Evolutionary conservation across 306 rosid genomes (phyloP).

Genomic region (Chamaecrista fasciculata): DNA sequence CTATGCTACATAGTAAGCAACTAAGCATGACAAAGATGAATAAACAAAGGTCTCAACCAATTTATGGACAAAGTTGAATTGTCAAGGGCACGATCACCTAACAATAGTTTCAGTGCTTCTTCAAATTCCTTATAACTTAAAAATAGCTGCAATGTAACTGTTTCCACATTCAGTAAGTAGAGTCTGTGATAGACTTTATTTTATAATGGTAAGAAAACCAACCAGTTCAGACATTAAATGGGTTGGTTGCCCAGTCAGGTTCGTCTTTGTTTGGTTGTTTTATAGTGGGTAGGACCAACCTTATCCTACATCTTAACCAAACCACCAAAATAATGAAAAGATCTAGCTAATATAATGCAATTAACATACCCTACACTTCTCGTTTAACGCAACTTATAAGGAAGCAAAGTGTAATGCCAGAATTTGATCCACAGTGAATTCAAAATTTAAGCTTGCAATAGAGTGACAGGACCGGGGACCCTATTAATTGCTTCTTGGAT

Average conservation of each 20-base stretch:
- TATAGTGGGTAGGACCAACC: slow-evolving; percentile 8
- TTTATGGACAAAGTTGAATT: background rate
- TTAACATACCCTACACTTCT: background rate
- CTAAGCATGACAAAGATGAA: slow-evolving; percentile 4
- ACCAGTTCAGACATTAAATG: slow-evolving; percentile 14
- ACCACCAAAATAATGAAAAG: slow-evolving; percentile 17
- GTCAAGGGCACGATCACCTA: slow-evolving; percentile 5
- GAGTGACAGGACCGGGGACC: background rate
- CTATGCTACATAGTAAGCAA: background rate
- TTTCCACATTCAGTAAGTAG: background rate
- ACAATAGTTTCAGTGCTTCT: background rate
- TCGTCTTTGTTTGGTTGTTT: background rate
- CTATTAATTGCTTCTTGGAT: background rate
- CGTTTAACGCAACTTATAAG: background rate
- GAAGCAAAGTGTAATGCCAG: background rate
- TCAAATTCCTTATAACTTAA: background rate
- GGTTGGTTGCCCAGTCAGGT: background rate
- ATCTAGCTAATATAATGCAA: background rate
- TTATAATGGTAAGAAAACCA: too few relatives aligned
- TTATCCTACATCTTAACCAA: slow-evolving; percentile 10
- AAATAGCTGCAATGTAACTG: too few relatives aligned
- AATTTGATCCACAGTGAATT: background rate
- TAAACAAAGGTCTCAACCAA: slow-evolving; percentile 14
- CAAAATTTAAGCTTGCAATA: background rate
- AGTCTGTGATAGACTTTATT: background rate